Percentiles rank a stretch among this genome's conserved stretches.
Conservation (phyloP, 2,329 filamentous ascomycete genomes). For the Hirsutella rhossiliensis region DNA sequence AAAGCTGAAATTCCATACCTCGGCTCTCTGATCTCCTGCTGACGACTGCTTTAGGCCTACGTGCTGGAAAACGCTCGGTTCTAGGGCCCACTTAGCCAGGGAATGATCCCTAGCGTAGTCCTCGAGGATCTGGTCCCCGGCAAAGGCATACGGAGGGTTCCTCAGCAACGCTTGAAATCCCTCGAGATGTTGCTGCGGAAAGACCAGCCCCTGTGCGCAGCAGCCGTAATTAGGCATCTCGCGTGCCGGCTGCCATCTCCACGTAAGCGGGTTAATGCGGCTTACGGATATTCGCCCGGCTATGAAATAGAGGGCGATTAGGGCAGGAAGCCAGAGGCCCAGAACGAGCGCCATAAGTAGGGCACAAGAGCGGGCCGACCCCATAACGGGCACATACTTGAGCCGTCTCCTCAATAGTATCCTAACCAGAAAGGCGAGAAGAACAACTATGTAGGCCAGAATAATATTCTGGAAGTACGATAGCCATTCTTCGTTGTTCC, state of each 20-base stretch:
- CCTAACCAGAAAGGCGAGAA: slow-evolving; percentile 7
- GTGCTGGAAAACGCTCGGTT: slow-evolving; percentile 25
- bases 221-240: slow-evolving; percentile 26
- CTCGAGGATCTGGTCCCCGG: slow-evolving; percentile 23
- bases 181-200: slow-evolving; percentile 17
- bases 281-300: slow-evolving; percentile 15
- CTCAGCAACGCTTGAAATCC: slow-evolving; percentile 14
- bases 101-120: slow-evolving; percentile 16
- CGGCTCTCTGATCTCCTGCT: slow-evolving; percentile 12
- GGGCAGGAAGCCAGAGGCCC: slow-evolving; percentile 19
- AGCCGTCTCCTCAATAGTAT: slow-evolving; percentile 1
- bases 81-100: slow-evolving; percentile 22
- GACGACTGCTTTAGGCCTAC: slow-evolving; percentile 20
- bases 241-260: slow-evolving; percentile 8
- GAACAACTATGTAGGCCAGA: slow-evolving; percentile 12
- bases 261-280: slow-evolving; percentile 11
- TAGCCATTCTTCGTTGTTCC: slow-evolving; percentile 23
- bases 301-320: slow-evolving; percentile 17
- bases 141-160: slow-evolving; percentile 18
- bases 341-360: slow-evolving; percentile 13
- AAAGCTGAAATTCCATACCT: slow-evolving; percentile 25
- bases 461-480: slow-evolving; percentile 15
- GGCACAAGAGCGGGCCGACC: neutral
- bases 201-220: slow-evolving; percentile 24
- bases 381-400: neutral